A percentile compares a stretch with the other conserved stretches of the same genome.
Evolutionary conservation across 2,329 filamentous ascomycete genomes (phyloP).

Genomic region (Dothideomycetes sp.): DNA sequence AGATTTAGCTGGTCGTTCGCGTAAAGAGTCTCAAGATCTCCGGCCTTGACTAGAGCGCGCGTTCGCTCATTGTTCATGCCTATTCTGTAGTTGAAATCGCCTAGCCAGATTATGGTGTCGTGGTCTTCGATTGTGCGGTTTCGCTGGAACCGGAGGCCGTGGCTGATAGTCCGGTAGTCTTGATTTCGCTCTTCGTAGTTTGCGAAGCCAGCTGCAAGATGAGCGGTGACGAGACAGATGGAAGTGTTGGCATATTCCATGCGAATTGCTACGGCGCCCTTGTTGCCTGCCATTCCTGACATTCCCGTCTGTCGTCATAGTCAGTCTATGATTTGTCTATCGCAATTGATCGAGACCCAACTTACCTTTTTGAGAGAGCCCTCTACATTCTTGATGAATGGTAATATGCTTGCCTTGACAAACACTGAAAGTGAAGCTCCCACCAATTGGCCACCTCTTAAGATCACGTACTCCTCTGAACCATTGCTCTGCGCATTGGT

Average conservation of each 20-base stretch:
- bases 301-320: conserved; percentile 49
- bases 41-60: conserved; percentile 58
- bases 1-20: conserved; percentile 94
- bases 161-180: conserved; percentile 81
- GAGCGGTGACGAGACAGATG: conserved; percentile 90
- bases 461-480: conserved; percentile 72
- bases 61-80: conserved; percentile 71
- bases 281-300: conserved; percentile 96
- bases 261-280: conserved; percentile 91
- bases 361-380: conserved; percentile 73
- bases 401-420: conserved; percentile 65
- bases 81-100: conserved; percentile 97
- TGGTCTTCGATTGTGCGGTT: conserved; percentile 89
- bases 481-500: conserved; percentile 51
- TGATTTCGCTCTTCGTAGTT: conserved; percentile 95
- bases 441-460: conserved; percentile 87
- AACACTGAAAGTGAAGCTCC: conserved; percentile 89
- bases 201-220: conserved; percentile 88
- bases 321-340: neutral
- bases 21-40: conserved; percentile 69
- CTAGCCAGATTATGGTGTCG: conserved; percentile 84
- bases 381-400: conserved; percentile 89
- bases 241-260: conserved; percentile 90
- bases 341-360: conserved; percentile 26
- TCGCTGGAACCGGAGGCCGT: conserved; percentile 79